Conservation (phyloP, 345 rosid genomes). For the Ailanthus altissimus region DNA sequence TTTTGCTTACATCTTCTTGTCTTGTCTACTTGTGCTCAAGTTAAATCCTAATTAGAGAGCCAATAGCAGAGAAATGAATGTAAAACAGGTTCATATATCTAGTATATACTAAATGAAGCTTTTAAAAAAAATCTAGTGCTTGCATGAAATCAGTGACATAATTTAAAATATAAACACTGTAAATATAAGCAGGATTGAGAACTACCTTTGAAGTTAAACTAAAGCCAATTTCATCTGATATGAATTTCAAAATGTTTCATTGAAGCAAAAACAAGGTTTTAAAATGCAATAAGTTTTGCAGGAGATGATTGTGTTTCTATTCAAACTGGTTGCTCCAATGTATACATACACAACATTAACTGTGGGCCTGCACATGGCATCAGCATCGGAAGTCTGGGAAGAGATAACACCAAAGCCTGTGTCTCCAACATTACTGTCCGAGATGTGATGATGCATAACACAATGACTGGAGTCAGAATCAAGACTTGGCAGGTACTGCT, state of each 20-base stretch:
- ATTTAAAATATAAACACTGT: neutral
- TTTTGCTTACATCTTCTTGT: conserved; percentile 23
- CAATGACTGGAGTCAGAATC: conserved; percentile 89
- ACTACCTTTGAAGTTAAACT: neutral
- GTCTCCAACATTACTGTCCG: conserved; percentile 88
- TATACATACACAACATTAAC: conserved; percentile 74
- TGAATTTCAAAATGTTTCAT: neutral
- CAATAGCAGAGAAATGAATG: neutral
- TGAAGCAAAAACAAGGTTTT: conserved; percentile 16
- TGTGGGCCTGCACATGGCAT: conserved; percentile 99
- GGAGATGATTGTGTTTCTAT: conserved; percentile 95
- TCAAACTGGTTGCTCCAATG: conserved; percentile 90
- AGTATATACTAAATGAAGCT: neutral
- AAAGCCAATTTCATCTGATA: conserved; percentile 5
- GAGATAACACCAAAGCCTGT: conserved; percentile 79
- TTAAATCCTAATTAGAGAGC: conserved; percentile 17
- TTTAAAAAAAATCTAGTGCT: neutral
- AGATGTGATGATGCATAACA: conserved; percentile 73
- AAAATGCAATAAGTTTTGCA: conserved; percentile 41
- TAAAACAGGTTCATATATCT: neutral
- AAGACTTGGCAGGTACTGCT: conserved; percentile 96
- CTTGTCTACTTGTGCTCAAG: conserved; percentile 22
- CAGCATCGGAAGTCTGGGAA: conserved; percentile 94
- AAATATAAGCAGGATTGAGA: conserved; percentile 2
- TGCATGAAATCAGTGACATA: neutral